Percentiles rank a stretch among this genome's conserved stretches.
Conservation (phyloP, 2,329 filamentous ascomycete genomes). For the Colletotrichum abscissum region DNA sequence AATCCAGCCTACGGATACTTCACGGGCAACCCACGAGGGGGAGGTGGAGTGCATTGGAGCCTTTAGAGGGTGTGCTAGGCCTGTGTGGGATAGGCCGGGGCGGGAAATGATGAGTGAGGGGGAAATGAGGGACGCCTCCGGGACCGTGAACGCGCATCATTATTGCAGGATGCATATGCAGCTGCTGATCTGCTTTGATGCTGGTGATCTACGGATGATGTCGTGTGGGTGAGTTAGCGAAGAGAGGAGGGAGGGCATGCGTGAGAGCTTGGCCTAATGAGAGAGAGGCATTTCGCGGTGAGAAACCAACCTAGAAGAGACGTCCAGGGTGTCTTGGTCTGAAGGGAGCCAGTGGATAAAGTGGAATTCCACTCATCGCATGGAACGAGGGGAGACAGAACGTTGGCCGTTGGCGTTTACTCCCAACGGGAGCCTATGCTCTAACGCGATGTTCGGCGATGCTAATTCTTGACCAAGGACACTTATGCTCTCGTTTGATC, state of each 20-base stretch:
- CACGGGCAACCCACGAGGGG: not conserved
- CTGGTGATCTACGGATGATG: not conserved
- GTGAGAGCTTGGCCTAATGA: too few relatives aligned
- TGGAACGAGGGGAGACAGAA: not conserved
- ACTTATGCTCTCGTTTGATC: too few relatives aligned
- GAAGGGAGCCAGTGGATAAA: not conserved
- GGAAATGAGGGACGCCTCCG: conserved; percentile 24
- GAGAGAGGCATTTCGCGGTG: not conserved
- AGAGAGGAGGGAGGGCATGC: not conserved
- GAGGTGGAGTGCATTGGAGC: not conserved
- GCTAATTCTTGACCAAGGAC: too few relatives aligned
- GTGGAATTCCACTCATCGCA: not conserved
- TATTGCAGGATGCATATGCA: not conserved
- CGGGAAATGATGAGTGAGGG: conserved; percentile 21
- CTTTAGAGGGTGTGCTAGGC: conserved; percentile 5
- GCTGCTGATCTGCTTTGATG: not conserved
- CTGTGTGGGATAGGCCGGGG: conserved; percentile 1
- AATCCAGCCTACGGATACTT: too few relatives aligned
- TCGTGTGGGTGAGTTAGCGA: not conserved
- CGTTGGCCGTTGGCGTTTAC: not conserved
- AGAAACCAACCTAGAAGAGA: not conserved
- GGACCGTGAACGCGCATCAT: not conserved
- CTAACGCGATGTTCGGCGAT: too few relatives aligned
- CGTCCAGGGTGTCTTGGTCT: not conserved
- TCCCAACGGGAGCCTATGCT: too few relatives aligned